These are phyloP conservation scores for Pharus latifolius DNA, from an alignment of 176 grass and related monocot species.

Conservation along the genomic window DNA sequence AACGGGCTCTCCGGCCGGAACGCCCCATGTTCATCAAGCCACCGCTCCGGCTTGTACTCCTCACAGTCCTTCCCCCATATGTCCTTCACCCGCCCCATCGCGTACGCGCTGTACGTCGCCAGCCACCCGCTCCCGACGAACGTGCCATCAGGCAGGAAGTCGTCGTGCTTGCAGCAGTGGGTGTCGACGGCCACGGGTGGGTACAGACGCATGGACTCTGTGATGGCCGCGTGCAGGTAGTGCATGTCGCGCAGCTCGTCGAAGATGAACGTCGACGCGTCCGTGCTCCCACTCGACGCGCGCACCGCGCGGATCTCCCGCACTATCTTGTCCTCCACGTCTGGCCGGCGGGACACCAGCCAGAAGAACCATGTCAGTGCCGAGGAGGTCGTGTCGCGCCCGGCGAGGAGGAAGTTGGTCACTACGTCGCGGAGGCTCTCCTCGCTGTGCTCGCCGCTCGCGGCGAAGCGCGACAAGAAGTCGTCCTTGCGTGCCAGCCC, in stretches of 20 bases:
- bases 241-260: constrained; percentile 26
- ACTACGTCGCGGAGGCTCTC: constrained; percentile 19
- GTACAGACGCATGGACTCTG: constrained; percentile 27
- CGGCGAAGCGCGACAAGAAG: constrained; percentile 18
- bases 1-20: constrained; percentile 21
- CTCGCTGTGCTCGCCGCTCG: background rate
- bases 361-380: constrained; percentile 41
- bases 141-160: constrained; percentile 20
- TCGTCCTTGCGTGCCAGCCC: background rate
- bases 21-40: constrained; percentile 11
- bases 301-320: constrained; percentile 10
- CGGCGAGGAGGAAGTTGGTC: constrained; percentile 28
- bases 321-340: constrained; percentile 22
- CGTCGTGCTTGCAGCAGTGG: constrained; percentile 3
- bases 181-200: constrained; percentile 16
- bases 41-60: constrained; percentile 27
- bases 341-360: constrained; percentile 1
- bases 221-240: constrained; percentile 26
- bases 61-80: constrained; percentile 19
- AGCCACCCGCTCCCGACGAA: constrained; percentile 17
- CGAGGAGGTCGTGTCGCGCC: constrained; percentile 30
- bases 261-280: background rate
- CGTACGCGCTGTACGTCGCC: constrained; percentile 10
- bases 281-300: background rate
- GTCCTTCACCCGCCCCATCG: constrained; percentile 9